These are phyloP conservation scores for Blastomyces gilchristii DNA, from an alignment of 2,329 filamentous ascomycete genomes.

Conservation along the genomic window DNA sequence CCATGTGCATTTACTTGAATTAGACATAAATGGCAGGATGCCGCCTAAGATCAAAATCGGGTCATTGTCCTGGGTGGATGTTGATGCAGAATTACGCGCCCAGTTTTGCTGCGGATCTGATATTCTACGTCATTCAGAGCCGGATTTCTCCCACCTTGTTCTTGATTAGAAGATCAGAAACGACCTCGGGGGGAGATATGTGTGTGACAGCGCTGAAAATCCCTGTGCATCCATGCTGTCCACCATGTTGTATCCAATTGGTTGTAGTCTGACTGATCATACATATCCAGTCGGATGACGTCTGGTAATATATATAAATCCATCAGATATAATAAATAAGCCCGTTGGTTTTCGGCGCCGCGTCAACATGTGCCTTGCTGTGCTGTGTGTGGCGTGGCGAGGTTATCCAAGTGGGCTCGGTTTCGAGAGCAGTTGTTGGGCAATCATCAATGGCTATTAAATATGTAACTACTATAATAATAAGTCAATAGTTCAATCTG, in stretches of 20 bases:
- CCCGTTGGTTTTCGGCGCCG: background rate
- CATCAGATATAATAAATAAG: background rate
- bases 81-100: too few species aligned
- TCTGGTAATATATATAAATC: background rate
- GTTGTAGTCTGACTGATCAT: too few species aligned
- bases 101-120: background rate
- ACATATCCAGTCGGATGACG: too few species aligned
- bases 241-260: background rate
- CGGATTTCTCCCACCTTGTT: too few species aligned
- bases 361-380: background rate
- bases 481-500: too few species aligned
- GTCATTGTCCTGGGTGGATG: too few species aligned
- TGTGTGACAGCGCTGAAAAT: background rate
- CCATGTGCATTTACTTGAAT: background rate
- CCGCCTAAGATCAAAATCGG: too few species aligned
- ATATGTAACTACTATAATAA: too few species aligned
- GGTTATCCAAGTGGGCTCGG: background rate
- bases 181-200: background rate
- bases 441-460: background rate
- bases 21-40: background rate
- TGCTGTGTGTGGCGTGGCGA: background rate
- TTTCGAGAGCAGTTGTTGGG: background rate
- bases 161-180: background rate
- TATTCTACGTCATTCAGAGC: background rate
- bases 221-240: background rate